These are phyloP conservation scores for Kalmusia sp. DNA, from an alignment of 2,329 filamentous ascomycete genomes.

Conservation along the genomic window DNA sequence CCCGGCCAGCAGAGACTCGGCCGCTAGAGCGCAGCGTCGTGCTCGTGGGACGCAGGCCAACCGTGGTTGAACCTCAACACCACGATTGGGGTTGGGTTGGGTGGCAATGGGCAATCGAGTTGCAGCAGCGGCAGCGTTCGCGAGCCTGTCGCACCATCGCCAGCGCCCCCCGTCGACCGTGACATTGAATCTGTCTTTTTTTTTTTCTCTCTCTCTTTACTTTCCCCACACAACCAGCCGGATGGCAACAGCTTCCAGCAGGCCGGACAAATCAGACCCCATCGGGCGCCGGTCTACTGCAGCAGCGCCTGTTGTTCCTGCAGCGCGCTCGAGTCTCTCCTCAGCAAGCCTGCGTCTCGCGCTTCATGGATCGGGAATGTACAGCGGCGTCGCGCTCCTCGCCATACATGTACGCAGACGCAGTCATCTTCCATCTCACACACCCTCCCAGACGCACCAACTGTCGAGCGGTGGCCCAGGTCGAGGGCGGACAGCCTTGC, in stretches of 20 bases:
- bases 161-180: conserved; percentile 25
- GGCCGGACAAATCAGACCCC: conserved; percentile 42
- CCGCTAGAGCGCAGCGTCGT: conserved; percentile 16
- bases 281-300: conserved; percentile 27
- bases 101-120: conserved; percentile 20
- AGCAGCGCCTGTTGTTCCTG: conserved; percentile 39
- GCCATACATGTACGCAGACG: conserved; percentile 12
- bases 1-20: conserved; percentile 21
- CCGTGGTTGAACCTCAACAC: conserved; percentile 25
- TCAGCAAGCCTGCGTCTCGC: conserved; percentile 10
- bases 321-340: conserved; percentile 20
- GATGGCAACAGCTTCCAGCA: conserved; percentile 25
- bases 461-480: not conserved
- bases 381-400: not conserved
- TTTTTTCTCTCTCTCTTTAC: no score
- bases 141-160: conserved; percentile 44
- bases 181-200: no score
- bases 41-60: conserved; percentile 27
- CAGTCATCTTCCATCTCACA: conserved; percentile 20
- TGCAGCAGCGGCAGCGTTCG: conserved; percentile 34
- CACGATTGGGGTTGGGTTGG: conserved; percentile 12
- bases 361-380: not conserved
- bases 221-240: conserved; percentile 31
- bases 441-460: not conserved
- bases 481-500: conserved; percentile 9